Evolutionary conservation across 176 grass and related monocot species (phyloP).

Genomic region (Rhynchospora pubera): DNA sequence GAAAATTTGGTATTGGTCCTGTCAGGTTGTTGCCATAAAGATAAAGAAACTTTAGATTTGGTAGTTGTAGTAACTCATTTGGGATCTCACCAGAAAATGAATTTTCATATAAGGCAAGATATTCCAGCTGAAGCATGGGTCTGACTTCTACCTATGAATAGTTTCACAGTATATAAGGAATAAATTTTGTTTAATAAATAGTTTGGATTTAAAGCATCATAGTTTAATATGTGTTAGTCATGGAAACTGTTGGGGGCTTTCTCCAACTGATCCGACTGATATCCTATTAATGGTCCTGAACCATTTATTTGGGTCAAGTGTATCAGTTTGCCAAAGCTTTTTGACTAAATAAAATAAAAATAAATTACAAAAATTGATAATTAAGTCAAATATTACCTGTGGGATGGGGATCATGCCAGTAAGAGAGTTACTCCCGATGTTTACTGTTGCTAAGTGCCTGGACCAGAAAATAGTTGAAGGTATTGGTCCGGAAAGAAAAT

Average conservation of each 20-base stretch:
- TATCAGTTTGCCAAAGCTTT: no score
- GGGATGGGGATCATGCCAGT: slow-evolving; percentile 32
- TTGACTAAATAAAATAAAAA: neutral
- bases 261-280: no score
- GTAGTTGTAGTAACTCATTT: slow-evolving; percentile 8
- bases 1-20: slow-evolving; percentile 35
- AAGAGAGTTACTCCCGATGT: slow-evolving; percentile 37
- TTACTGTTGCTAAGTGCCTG: slow-evolving; percentile 22
- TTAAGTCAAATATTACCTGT: neutral
- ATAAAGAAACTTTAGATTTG: slow-evolving; percentile 31
- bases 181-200: no score
- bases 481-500: slow-evolving; percentile 36
- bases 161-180: no score
- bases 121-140: slow-evolving; percentile 11
- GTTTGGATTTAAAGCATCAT: no score
- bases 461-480: slow-evolving; percentile 32
- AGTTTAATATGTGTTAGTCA: no score
- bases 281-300: no score
- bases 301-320: no score
- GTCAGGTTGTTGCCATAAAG: slow-evolving; percentile 37
- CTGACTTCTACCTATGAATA: neutral
- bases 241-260: no score
- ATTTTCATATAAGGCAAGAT: slow-evolving; percentile 38
- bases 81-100: slow-evolving; percentile 36
- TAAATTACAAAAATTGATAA: neutral